Evolutionary conservation across 2,329 filamentous ascomycete genomes (phyloP), one percentile per base, ranked within the genome.

Genomic region (Chaetomium sp.): DNA sequence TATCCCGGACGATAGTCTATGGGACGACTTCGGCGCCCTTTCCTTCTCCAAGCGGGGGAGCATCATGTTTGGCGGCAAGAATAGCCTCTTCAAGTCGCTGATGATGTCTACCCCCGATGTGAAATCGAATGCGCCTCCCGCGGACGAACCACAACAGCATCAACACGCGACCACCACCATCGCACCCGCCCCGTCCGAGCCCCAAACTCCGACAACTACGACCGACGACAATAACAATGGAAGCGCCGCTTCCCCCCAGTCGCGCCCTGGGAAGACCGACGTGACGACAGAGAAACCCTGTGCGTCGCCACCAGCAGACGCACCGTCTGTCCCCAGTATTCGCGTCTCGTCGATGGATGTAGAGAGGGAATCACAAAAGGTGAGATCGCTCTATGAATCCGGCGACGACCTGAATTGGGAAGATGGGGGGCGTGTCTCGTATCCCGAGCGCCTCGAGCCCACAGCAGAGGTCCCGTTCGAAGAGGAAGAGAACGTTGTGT

Each of bases 331-430:
- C 62, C 82, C 83, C 68, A 81, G 80, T 74, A 83, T 85, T 70
- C 80, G 80, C 70, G 75, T 86, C 72, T 78, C 85, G 74, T 79
- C 83, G 71, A 78, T 79, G 74, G 83, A 86, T 71, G 76, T 82
- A 72, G 84, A 87, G 79, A 83, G 82, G 78, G 85, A 87, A 79
- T 87, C 85, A 79, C 83, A 84, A 83, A 86, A 87, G 82, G 85
- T 87, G 82, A 86, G 85, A 81, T 87, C 84, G 77, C 84, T 87
- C 78, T 87, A 87, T 81, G 81, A 83, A 79, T 80, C 80, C 73
- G 81, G 80, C 78, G 83, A 84, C 74, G 76, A 75, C 76, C 75
- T 82, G 76, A 78, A 77, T 69, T 83, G 81, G 80, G 82, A 84
- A 75, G 81, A 84, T 73, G 82, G 82, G 68, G 79, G 79, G 70